Percentiles rank a stretch among this genome's conserved stretches.
Evolutionary conservation across 495 filamentous ascomycete species (phyloP).

Genomic region (Aspergillus saccharolyticus): DNA sequence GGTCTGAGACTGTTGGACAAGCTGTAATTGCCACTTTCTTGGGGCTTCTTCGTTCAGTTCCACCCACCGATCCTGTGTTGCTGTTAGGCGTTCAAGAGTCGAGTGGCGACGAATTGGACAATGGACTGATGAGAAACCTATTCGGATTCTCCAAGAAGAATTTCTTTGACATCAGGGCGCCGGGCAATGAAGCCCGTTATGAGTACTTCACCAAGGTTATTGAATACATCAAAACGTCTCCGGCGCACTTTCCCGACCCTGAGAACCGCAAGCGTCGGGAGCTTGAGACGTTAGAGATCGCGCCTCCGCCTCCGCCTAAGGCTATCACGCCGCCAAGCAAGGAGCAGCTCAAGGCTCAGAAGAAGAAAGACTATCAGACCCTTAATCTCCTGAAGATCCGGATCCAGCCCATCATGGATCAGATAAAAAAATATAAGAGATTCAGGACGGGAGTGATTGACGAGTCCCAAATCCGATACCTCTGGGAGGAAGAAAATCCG

Average conservation of each 20-base stretch:
- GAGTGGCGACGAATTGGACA: slow-evolving; percentile 50
- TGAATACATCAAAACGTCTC: slow-evolving; percentile 67
- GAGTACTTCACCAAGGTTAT: slow-evolving; percentile 75
- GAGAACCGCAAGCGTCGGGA: slow-evolving; percentile 78
- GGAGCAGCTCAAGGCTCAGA: slow-evolving; percentile 74
- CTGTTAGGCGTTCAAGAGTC: slow-evolving; percentile 76
- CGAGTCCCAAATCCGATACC: slow-evolving; percentile 63
- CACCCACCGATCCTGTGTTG: slow-evolving; percentile 82
- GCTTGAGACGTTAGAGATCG: slow-evolving; percentile 69
- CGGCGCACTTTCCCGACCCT: slow-evolving; percentile 80
- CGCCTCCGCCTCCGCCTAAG: slow-evolving; percentile 63
- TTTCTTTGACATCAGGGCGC: slow-evolving; percentile 60
- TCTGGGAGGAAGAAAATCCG: slow-evolving; percentile 80
- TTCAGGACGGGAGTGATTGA: slow-evolving; percentile 79
- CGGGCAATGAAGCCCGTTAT: slow-evolving; percentile 56
- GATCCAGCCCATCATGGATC: slow-evolving; percentile 91
- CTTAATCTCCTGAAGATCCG: slow-evolving; percentile 81
- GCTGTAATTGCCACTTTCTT: slow-evolving; percentile 71
- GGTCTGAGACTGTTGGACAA: slow-evolving; percentile 68
- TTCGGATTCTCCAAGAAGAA: slow-evolving; percentile 83
- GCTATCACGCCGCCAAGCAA: slow-evolving; percentile 53
- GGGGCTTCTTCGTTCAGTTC: slow-evolving; percentile 68
- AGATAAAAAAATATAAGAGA: slow-evolving; percentile 80
- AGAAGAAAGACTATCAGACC: slow-evolving; percentile 69
- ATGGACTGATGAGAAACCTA: slow-evolving; percentile 62